phyloP scores from a whole-genome alignment of 2,329 filamentous ascomycete species.

The Allantophomopsis lycopodina region DNA sequence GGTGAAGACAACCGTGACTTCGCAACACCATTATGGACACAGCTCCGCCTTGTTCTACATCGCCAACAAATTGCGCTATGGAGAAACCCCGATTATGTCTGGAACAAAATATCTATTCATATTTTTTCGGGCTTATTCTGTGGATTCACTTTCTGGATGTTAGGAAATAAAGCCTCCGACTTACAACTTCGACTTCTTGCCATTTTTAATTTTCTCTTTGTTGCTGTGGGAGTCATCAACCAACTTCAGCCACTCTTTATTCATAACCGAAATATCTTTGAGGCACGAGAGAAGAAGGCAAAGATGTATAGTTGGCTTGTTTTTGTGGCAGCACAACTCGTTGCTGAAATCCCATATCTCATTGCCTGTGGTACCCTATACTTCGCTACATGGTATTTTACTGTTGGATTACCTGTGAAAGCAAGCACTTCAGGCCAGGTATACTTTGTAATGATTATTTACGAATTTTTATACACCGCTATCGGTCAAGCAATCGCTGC shows the following conservation, averaged over 20 bases:
- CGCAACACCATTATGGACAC: slow-evolving; percentile 32
- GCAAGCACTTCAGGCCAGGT: slow-evolving; percentile 22
- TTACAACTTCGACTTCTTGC: slow-evolving; percentile 36
- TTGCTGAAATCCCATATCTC: slow-evolving; percentile 25
- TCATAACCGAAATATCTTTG: slow-evolving; percentile 36
- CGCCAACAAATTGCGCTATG: slow-evolving; percentile 35
- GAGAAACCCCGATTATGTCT: slow-evolving; percentile 44
- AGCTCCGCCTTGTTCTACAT: slow-evolving; percentile 20
- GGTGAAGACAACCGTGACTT: slow-evolving; percentile 30
- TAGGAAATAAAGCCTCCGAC: slow-evolving; percentile 31
- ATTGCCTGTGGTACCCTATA: slow-evolving; percentile 24
- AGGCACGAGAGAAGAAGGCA: slow-evolving; percentile 39
- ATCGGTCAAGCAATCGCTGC: slow-evolving; percentile 45
- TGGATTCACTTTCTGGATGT: slow-evolving; percentile 43
- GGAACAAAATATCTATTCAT: slow-evolving; percentile 31
- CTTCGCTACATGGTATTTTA: slow-evolving; percentile 37
- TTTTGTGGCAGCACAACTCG: slow-evolving; percentile 33
- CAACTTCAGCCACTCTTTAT: slow-evolving; percentile 42
- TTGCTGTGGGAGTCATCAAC: slow-evolving; percentile 36
- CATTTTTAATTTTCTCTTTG: slow-evolving; percentile 46
- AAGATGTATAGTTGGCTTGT: slow-evolving; percentile 43
- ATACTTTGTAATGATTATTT: slow-evolving; percentile 47
- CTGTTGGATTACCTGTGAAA: slow-evolving; percentile 26
- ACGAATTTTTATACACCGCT: slow-evolving; percentile 40
- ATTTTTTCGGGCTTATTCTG: slow-evolving; percentile 36